Evolutionary conservation across 768 basidiomycete genomes (phyloP), one percentile per base, ranked within the genome.

Genomic region (Tremella mesenterica): DNA sequence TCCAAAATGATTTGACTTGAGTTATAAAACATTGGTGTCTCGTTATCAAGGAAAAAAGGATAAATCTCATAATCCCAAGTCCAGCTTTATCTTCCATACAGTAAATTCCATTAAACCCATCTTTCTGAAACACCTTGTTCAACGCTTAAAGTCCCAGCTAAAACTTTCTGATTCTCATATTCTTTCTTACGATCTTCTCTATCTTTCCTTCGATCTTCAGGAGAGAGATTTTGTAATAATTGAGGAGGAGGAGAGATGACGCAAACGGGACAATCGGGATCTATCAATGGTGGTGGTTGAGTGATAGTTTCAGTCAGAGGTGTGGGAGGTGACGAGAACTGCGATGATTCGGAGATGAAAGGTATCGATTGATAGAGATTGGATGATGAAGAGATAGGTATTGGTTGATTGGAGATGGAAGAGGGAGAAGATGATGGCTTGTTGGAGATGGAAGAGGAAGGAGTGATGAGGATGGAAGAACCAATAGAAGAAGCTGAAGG

Each of bases 181-280:
- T 73, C 72, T 36, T 51, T 48, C 52, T 45, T 50, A 16, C 72
- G 55, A 20, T 51, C 59, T 27, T 56, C 26, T 23, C 67, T 47
- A 38, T 69, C 63, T 33, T 34, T 57, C 49, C 23, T 36, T 30
- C 65, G 43, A 28, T 55, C 52, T 38, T 63, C 62, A 20, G 55
- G 53, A 23, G 60, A 52, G 20, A 63, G 59, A 7, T 53, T 30
- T 47, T 70, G 65, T 14, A 64, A 31, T 16, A 70, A 48, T 36
- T 58, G 48, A 12, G 69, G 61, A 14, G 69, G 64, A 8, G 68
- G 67, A 3, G 63, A 62, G 18, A 70, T 56, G 8, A 52, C 36
- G 48, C 68, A 70, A 7, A 61, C 63, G 25, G 50, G 49, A 50
- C 68, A 70, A 39, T 70, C 65, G 27, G 47, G 45, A 53, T 64